phyloP scores from a whole-genome alignment of 2,329 filamentous ascomycete species.

The Trichoderma asperellum region DNA sequence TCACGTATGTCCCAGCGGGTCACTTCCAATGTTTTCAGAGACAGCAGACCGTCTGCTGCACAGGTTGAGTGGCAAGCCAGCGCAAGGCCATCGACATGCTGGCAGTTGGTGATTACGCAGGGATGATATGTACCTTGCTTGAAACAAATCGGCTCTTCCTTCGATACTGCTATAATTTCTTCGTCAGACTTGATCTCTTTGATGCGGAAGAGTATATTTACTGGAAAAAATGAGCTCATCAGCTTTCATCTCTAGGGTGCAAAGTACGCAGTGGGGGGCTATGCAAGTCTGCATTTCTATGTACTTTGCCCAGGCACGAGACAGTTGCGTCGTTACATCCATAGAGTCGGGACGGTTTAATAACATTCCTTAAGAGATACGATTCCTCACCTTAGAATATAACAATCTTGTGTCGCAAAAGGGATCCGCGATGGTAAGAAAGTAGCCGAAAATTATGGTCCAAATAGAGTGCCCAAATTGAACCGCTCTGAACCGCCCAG shows the following conservation, averaged over 20 bases:
- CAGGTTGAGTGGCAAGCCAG: background rate
- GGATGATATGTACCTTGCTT: background rate
- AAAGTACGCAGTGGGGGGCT: background rate
- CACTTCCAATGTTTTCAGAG: background rate
- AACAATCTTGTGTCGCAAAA: background rate
- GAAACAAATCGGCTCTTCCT: background rate
- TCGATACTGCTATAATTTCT: background rate
- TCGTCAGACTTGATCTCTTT: background rate
- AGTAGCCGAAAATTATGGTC: background rate
- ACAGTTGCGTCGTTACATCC: background rate
- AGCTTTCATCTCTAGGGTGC: background rate
- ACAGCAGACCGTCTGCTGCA: background rate
- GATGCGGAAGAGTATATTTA: background rate
- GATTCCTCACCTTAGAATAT: background rate
- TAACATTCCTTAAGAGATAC: background rate
- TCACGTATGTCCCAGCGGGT: background rate
- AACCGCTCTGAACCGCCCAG: too few relatives aligned
- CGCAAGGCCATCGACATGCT: background rate
- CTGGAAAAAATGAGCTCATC: background rate
- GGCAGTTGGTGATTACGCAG: background rate
- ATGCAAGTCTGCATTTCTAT: background rate
- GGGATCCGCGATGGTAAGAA: background rate
- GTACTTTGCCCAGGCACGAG: background rate
- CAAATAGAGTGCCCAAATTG: background rate
- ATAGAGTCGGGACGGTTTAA: background rate